Evolutionary conservation across 225 moss, liverwort and hornwort species (phyloP), one percentile per base, ranked within the genome.

Genomic region (Pseudoscleropodium purum): DNA sequence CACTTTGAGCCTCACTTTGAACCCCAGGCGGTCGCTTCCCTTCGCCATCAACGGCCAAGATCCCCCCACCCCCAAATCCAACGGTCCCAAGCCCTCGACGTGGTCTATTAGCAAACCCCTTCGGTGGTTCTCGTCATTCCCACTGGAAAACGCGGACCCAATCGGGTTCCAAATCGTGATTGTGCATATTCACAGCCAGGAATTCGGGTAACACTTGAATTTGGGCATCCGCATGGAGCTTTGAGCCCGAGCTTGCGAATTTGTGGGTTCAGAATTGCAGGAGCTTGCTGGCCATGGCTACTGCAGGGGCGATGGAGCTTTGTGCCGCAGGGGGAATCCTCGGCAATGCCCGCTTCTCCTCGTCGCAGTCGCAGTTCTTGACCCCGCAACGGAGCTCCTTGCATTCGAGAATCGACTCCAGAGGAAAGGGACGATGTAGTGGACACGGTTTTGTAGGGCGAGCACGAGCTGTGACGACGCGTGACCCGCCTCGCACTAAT

Each of bases 381-480:
- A 87, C 82, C 47, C 83, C 93, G 39, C 81, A 77, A 33, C 73
- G 88, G 25, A 75, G 85, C 31, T 90, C 49, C 78, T 89, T 69
- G 72, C 82, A 89, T 41, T 61, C 60, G 47, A 67, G 78, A 78
- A 34, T 13, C 43, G 64, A 3, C 6, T 68, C 47, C 33, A 70
- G 33, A 68, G 39, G 68, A 5, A 72, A 73, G 8, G 49, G 49
- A 60, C 52, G 61, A 18, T 20, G 64, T 59, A 88, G 21, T 15
- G 65, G 83, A 57, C 47, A 79, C 43, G 85, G 41, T 45, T 56
- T 34, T 7, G 85, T 85, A 13, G 93, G 93, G 26, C 85, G 92
- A 60, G 87, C 92, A 31, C 91, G 94, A 78, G 94, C 94, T 33
- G 94, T 94, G 88, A 85, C 92, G 18, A 93, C 94, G 79, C 92